Base-by-base conservation (phyloP, 2,329 filamentous ascomycete species). In the Trichophyton schoenleinii region DNA sequence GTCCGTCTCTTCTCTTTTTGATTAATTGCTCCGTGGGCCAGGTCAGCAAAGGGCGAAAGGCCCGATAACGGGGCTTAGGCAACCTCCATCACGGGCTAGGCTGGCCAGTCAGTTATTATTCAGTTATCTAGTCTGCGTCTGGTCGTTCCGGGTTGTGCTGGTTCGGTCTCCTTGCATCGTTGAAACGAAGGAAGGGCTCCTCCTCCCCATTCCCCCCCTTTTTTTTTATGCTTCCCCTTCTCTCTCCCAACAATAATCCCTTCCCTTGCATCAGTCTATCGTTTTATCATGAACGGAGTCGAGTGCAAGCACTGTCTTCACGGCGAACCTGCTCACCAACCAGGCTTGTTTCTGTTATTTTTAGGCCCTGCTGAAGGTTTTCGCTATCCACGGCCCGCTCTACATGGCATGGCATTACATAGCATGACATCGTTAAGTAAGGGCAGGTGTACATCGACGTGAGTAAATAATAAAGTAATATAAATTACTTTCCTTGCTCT, bases 281-380 rank as follows among this genome's bases (percentile, higher is more conserved):
- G 20, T 22, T 48, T 20, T 25, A 48, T 48, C 41, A 48, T 5
- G 3, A n/a, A 42, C 41, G 15, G 18, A 20, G 9, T 25, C 11
- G 34, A 36, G 11, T 2, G 34, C 34, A 36, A 36, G 8, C 11
- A 8, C 34, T 3, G 7, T 36, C 34, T 8, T 36, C 1, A 36
- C 7, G 34, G 34, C 11, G 2, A 36, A 36, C 11, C 34, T 36
- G 34, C 34, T 36, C 34, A 3, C 34, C 34, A 36, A 36, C 18
- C 46, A 3, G 22, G 48, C 31, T 31, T 22, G 11, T 53, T 20
- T 22, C n/a, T 25, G 48, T 53, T 53, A 53, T 53, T 53, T 53
- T 53, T 53, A 53, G 41, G 48, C 48, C 48, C 48, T 53, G 48
- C 48, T 53, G 25, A 53, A 53, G 48, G 48, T 53, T 53, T 53